These are phyloP conservation scores for Theileria sp. DNA, from an alignment of 169 alveolate genomes.

Conservation along the genomic window DNA sequence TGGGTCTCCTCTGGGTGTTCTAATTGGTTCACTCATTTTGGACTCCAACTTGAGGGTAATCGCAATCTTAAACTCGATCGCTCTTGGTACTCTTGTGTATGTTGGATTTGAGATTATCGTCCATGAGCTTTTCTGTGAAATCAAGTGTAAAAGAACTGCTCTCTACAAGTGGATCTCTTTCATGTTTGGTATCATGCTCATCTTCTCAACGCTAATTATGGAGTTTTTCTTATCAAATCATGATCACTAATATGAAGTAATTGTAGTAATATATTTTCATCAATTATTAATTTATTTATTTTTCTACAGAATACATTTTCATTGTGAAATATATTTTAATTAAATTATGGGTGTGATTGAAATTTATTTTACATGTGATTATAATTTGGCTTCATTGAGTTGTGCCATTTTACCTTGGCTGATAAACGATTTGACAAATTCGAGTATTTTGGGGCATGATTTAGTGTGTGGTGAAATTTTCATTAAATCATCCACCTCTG, in stretches of 20 bases:
- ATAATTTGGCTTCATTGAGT: slow-evolving; percentile 2
- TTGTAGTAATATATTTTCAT: no score
- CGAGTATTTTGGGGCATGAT: slow-evolving; percentile 29
- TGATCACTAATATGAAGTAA: neutral
- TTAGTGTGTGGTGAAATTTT: slow-evolving; percentile 18
- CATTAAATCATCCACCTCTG: neutral
- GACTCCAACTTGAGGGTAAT: slow-evolving; percentile 18
- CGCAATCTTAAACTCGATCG: slow-evolving; percentile 41
- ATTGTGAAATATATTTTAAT: no score
- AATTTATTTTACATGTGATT: neutral
- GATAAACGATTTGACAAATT: slow-evolving; percentile 27
- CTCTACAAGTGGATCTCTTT: slow-evolving; percentile 50
- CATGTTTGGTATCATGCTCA: slow-evolving; percentile 22
- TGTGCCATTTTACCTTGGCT: slow-evolving; percentile 23
- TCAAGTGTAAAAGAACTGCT: slow-evolving; percentile 44
- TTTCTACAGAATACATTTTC: no score
- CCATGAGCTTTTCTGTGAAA: slow-evolving; percentile 52
- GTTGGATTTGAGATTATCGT: slow-evolving; percentile 51
- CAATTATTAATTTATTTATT: no score
- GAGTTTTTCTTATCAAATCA: slow-evolving; percentile 33
- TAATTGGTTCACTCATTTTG: slow-evolving; percentile 34
- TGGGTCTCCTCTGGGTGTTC: slow-evolving; percentile 56
- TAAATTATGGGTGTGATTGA: no score
- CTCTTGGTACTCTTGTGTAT: slow-evolving; percentile 56
- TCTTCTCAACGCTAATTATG: slow-evolving; percentile 22